These are phyloP conservation scores for Aphanoascus verrucosus DNA, from an alignment of 2,329 filamentous ascomycete species.

Conservation along the genomic window DNA sequence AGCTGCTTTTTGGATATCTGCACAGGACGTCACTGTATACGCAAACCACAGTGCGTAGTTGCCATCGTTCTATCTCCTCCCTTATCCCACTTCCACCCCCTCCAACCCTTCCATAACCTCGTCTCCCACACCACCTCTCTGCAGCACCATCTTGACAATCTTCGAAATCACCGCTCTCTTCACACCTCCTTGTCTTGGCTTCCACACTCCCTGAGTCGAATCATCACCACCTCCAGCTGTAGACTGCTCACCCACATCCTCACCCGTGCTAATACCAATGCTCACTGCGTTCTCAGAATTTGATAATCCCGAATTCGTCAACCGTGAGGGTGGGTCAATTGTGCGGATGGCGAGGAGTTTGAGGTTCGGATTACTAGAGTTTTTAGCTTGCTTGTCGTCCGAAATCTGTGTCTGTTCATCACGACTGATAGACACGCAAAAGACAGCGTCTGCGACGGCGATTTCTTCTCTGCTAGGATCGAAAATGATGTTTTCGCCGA, in stretches of 20 bases:
- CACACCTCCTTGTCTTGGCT: slow-evolving; percentile 70
- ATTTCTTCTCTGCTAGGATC: slow-evolving; percentile 87
- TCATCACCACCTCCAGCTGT: slow-evolving; percentile 50
- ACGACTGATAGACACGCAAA: slow-evolving; percentile 67
- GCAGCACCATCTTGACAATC: slow-evolving; percentile 66
- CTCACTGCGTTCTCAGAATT: slow-evolving; percentile 52
- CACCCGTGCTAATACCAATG: slow-evolving; percentile 31
- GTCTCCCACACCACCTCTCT: slow-evolving; percentile 68
- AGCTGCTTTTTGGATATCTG: no score
- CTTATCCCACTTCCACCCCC: slow-evolving; percentile 51
- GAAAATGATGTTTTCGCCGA: slow-evolving; percentile 83
- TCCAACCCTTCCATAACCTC: slow-evolving; percentile 77
- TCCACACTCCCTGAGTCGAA: slow-evolving; percentile 65
- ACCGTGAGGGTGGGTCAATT: slow-evolving; percentile 61
- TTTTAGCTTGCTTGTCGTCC: slow-evolving; percentile 32
- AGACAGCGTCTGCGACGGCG: slow-evolving; percentile 76
- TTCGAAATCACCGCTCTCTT: slow-evolving; percentile 60
- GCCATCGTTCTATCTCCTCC: neutral
- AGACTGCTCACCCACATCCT: slow-evolving; percentile 34
- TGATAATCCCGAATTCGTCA: slow-evolving; percentile 60
- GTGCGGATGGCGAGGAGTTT: slow-evolving; percentile 59
- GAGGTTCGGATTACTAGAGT: slow-evolving; percentile 28
- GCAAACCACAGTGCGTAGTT: no score
- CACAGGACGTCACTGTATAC: no score
- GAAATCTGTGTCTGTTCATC: slow-evolving; percentile 20